Evolutionary conservation across 2,329 filamentous ascomycete genomes (phyloP).

Genomic region (Venturia pyrina): DNA sequence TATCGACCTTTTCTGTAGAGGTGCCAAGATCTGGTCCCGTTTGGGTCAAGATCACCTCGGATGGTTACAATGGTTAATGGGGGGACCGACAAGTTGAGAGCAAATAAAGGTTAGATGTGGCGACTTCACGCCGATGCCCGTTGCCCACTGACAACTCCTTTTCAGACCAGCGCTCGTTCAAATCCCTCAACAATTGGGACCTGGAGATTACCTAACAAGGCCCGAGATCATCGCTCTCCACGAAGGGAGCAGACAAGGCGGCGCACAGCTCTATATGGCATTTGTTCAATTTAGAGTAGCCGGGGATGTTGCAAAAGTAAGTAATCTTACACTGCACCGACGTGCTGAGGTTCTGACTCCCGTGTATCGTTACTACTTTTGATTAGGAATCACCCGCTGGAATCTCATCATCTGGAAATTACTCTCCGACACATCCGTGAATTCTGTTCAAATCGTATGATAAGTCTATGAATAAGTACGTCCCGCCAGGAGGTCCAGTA

Average conservation of each 20-base stretch:
- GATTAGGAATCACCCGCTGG: slow-evolving; percentile 23
- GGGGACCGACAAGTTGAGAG: slow-evolving; percentile 17
- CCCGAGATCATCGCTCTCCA: slow-evolving; percentile 37
- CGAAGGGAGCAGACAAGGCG: slow-evolving; percentile 25
- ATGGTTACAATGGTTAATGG: slow-evolving; percentile 28
- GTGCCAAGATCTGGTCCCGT: slow-evolving; percentile 39
- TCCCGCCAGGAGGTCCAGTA: not conserved
- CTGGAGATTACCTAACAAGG: slow-evolving; percentile 34
- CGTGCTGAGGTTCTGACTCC: not conserved
- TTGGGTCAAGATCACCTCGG: slow-evolving; percentile 40
- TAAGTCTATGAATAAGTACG: slow-evolving; percentile 1
- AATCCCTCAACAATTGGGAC: slow-evolving; percentile 26
- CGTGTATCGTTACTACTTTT: not conserved
- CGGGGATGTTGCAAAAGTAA: slow-evolving; percentile 20
- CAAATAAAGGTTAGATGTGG: not conserved
- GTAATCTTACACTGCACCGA: not conserved
- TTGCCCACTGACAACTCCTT: slow-evolving; percentile 31
- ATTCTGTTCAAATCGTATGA: slow-evolving; percentile 34
- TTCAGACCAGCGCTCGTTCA: slow-evolving; percentile 31
- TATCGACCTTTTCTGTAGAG: slow-evolving; percentile 13
- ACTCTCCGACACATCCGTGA: slow-evolving; percentile 29
- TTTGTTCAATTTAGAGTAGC: slow-evolving; percentile 33
- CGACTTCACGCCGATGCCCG: slow-evolving; percentile 16
- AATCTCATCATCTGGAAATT: slow-evolving; percentile 37
- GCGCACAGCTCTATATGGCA: slow-evolving; percentile 36